A percentile compares a stretch with the other conserved stretches of the same genome.
Conservation (phyloP, 345 rosid genomes). For the Leavenworthia alabamica region DNA sequence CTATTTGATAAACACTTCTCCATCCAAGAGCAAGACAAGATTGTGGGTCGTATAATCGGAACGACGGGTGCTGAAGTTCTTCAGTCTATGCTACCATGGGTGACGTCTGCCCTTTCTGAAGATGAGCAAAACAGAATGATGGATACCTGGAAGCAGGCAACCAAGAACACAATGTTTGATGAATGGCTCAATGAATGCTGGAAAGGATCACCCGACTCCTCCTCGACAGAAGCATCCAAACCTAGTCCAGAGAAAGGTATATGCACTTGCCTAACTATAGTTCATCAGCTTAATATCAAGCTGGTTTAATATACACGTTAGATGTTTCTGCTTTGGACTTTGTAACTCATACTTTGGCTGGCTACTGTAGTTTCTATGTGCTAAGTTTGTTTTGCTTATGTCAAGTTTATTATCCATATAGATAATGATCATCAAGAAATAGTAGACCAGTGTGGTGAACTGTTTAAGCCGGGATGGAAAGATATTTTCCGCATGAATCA, state of each 20-base stretch:
- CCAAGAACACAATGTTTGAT: slow-evolving; percentile 88
- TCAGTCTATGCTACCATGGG: slow-evolving; percentile 95
- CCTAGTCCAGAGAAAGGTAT: slow-evolving; percentile 45
- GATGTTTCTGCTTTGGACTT: too few species aligned
- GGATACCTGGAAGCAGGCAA: slow-evolving; percentile 94
- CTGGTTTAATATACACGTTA: too few species aligned
- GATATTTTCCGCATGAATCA: slow-evolving; percentile 94
- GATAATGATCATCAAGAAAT: slow-evolving; percentile 51
- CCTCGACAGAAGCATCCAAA: slow-evolving; percentile 44
- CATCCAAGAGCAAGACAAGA: slow-evolving; percentile 73
- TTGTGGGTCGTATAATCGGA: slow-evolving; percentile 89
- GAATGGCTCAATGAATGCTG: slow-evolving; percentile 89
- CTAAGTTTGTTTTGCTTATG: too few species aligned
- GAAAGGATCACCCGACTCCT: slow-evolving; percentile 48
- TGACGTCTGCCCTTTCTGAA: slow-evolving; percentile 76
- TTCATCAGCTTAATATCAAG: neutral
- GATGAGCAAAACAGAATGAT: slow-evolving; percentile 92
- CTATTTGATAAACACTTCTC: slow-evolving; percentile 73
- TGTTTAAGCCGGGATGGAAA: slow-evolving; percentile 96
- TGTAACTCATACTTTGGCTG: too few species aligned
- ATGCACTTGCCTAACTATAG: slow-evolving; percentile 7
- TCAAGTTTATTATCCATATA: slow-evolving; percentile 24
- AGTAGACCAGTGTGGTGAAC: slow-evolving; percentile 57
- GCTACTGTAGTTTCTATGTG: too few species aligned
- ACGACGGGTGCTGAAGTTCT: slow-evolving; percentile 89